Percentiles rank a stretch among this genome's conserved stretches.
Conservation (phyloP, 139 green algal genomes). For the Microglena sp. region DNA sequence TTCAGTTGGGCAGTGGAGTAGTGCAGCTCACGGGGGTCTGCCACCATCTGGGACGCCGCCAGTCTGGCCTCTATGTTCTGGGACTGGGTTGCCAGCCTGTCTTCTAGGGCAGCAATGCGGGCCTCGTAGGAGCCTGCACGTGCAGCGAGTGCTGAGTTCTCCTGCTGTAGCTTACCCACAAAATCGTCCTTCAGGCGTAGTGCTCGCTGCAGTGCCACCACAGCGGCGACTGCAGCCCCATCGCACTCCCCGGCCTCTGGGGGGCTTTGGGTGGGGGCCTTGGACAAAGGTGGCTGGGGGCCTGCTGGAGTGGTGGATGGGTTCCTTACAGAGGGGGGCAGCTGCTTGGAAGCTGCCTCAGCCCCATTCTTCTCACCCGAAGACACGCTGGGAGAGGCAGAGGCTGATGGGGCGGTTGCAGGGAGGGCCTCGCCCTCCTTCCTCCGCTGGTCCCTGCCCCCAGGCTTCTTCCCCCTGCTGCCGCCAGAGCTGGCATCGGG, state of each 20-base stretch:
- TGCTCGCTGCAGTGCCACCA: not conserved
- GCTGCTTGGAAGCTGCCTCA: not conserved
- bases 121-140: not conserved
- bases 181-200: constrained; percentile 6
- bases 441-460: too few relatives aligned
- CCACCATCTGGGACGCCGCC: too few relatives aligned
- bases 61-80: too few relatives aligned
- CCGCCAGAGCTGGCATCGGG: not conserved
- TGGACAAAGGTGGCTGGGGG: not conserved
- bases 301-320: not conserved
- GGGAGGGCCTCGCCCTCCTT: not conserved
- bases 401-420: not conserved
- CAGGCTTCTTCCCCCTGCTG: not conserved
- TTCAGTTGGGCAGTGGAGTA: too few relatives aligned
- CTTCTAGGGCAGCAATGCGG: not conserved
- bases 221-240: not conserved
- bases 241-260: not conserved
- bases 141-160: not conserved
- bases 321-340: not conserved
- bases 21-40: too few relatives aligned
- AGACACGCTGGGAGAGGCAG: not conserved
- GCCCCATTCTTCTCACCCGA: not conserved
- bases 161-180: not conserved
- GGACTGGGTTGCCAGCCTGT: too few relatives aligned
- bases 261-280: not conserved